Evolutionary conservation across 352 stramenopile genomes (phyloP).

Genomic region (Phytopythium chamaehyphon): DNA sequence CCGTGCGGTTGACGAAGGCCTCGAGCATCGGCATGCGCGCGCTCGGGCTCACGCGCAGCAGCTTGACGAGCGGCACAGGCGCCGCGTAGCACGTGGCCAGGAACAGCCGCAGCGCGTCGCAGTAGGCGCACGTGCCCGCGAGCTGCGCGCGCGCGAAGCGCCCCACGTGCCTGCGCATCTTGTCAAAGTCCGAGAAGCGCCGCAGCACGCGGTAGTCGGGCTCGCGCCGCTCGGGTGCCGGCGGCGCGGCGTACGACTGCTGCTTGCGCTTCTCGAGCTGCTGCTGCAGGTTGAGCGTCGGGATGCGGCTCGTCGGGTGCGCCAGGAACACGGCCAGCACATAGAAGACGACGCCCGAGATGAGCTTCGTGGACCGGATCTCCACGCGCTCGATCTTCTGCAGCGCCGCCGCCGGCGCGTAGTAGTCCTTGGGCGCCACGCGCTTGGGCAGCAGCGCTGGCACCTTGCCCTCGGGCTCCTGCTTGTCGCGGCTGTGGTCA

Average conservation of each 20-base stretch:
- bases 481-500: background rate
- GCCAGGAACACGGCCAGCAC: slow-evolving; percentile 45
- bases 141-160: slow-evolving; percentile 17
- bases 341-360: slow-evolving; percentile 40
- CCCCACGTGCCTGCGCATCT: slow-evolving; percentile 16
- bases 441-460: slow-evolving; percentile 15
- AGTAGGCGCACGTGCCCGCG: slow-evolving; percentile 19
- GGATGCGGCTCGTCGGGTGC: slow-evolving; percentile 40
- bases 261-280: background rate
- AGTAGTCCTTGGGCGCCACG: slow-evolving; percentile 22
- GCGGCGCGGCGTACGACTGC: background rate
- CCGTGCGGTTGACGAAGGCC: slow-evolving; percentile 30
- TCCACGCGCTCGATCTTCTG: slow-evolving; percentile 35
- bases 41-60: slow-evolving; percentile 15
- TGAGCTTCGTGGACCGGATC: slow-evolving; percentile 23
- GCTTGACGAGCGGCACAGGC: slow-evolving; percentile 31
- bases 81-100: slow-evolving; percentile 25
- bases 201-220: slow-evolving; percentile 25
- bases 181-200: slow-evolving; percentile 26
- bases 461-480: background rate
- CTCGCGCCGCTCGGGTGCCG: no score
- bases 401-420: slow-evolving; percentile 23
- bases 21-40: slow-evolving; percentile 35
- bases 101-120: slow-evolving; percentile 24
- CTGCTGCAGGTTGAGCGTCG: slow-evolving; percentile 25